These are phyloP conservation scores for Zanthoxylum bungeanum DNA, from an alignment of 345 rosid genomes.

Conservation along the genomic window DNA sequence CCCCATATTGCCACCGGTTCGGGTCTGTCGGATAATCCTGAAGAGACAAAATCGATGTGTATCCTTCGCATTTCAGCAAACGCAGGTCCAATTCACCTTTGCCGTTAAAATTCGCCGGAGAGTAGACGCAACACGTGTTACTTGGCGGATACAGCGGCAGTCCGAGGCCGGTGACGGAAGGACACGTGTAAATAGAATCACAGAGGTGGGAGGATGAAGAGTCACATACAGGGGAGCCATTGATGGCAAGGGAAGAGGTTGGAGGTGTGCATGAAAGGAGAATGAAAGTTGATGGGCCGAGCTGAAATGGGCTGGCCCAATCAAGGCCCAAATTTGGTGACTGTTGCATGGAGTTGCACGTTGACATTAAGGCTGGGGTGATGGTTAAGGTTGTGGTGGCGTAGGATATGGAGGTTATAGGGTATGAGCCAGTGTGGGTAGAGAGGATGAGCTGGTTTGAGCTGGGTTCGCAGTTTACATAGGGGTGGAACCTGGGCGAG, in stretches of 20 bases:
- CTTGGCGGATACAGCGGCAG: constrained; percentile 41
- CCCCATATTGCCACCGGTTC: constrained; percentile 42
- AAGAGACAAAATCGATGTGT: constrained; percentile 33
- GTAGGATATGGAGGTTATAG: constrained; percentile 42
- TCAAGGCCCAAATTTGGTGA: constrained; percentile 44
- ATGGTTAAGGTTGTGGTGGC: constrained; percentile 31
- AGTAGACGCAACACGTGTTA: constrained; percentile 48
- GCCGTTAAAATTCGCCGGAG: constrained; percentile 44
- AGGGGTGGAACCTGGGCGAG: constrained; percentile 40
- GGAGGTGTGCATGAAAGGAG: constrained; percentile 43
- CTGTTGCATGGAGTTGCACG: constrained; percentile 43
- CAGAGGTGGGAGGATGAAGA: constrained; percentile 43
- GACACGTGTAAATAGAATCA: constrained; percentile 40
- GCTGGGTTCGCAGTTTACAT: constrained; percentile 29
- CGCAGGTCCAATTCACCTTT: constrained; percentile 41
- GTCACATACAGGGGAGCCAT: constrained; percentile 39
- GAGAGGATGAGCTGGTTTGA: constrained; percentile 30
- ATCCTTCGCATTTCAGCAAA: constrained; percentile 29
- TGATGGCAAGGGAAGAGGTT: constrained; percentile 34
- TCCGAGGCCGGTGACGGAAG: constrained; percentile 32
- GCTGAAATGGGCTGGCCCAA: constrained; percentile 51
- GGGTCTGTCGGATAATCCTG: constrained; percentile 43
- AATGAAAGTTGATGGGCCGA: constrained; percentile 44
- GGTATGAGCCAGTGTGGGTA: constrained; percentile 52
- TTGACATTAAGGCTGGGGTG: constrained; percentile 40